Base-by-base conservation (phyloP, 805 yeast genomes). In the Maudiozyma pseudohumilis region DNA sequence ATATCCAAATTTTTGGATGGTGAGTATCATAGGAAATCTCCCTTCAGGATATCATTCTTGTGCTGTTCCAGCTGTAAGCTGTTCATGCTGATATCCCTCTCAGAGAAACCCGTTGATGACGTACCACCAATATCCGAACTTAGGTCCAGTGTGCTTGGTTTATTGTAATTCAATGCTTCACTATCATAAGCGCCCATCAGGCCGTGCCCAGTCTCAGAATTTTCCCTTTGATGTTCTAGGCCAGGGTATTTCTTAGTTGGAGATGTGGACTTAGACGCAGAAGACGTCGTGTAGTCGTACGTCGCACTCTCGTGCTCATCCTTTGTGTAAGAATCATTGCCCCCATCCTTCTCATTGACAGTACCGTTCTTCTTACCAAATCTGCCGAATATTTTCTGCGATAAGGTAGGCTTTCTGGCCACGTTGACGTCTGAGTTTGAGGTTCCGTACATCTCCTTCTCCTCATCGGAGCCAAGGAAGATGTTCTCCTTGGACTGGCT, bases 351-450 rank as follows among this genome's bases (percentile, higher is more conserved):
- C 6, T 48, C 32, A 26, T 32, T 34, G 17, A 29, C 32, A 9
- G 40, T 43, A 16, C 34, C 33, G 16, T 46, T 37, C 28, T 40
- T 45, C 21, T 44, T 34, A 7, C 53, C 48, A 13, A 55, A 45
- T 32, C 50, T 53, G 19, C 53, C 42, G 31, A 51, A 40, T 13
- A 55, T 27, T 35, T 42, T 51, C 22, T 51, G 53, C 3, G 50
- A 41, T 10, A 55, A 42, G 6, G 55, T 47, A 17, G 53, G 53
- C 39, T 38, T 43, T 44, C 36, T 50, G 11, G 20, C 36, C 10
- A 42, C 8, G n/a, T 22, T 19, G 85, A 82, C 42, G 19, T 43
- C 42, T 9, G 45, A 43, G 7, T 37, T 36, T 15, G 47, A 40
- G 7, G 47, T 42, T 5, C 27, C 36, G 6, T 39, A 37, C n/a